These are phyloP conservation scores for Neonectria neomacrospora DNA, from an alignment of 2,329 filamentous ascomycete genomes.

Conservation along the genomic window DNA sequence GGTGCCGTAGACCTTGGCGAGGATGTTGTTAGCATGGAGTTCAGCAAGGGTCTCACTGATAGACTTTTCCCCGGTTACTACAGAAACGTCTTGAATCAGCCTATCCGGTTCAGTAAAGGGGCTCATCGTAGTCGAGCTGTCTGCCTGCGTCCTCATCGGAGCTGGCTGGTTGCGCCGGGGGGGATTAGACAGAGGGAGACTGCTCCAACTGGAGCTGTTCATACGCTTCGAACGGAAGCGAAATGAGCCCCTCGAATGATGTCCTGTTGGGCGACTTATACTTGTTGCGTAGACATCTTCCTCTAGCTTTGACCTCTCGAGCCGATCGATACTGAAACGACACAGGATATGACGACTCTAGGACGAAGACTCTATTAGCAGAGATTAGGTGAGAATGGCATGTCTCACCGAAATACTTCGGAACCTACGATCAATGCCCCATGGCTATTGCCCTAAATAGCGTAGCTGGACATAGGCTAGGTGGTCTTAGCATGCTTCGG, in stretches of 20 bases:
- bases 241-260: too few relatives aligned
- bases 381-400: not conserved
- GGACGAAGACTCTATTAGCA: not conserved
- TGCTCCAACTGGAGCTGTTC: not conserved
- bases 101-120: not conserved
- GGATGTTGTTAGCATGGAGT: conserved; percentile 15
- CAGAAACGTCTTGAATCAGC: not conserved
- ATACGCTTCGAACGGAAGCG: too few relatives aligned
- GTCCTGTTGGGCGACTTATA: too few relatives aligned
- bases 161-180: too few relatives aligned
- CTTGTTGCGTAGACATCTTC: not conserved
- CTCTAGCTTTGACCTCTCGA: not conserved
- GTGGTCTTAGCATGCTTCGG: not conserved
- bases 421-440: not conserved
- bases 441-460: not conserved
- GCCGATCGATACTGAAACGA: not conserved
- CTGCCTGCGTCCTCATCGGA: not conserved
- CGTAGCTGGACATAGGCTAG: too few relatives aligned
- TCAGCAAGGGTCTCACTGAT: not conserved
- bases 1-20: conserved; percentile 18
- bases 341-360: not conserved
- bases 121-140: not conserved
- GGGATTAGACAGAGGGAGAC: not conserved
- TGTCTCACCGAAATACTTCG: not conserved
- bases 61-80: not conserved